Conservation (phyloP, 2,329 filamentous ascomycete genomes). For the Trichoderma harzianum region DNA sequence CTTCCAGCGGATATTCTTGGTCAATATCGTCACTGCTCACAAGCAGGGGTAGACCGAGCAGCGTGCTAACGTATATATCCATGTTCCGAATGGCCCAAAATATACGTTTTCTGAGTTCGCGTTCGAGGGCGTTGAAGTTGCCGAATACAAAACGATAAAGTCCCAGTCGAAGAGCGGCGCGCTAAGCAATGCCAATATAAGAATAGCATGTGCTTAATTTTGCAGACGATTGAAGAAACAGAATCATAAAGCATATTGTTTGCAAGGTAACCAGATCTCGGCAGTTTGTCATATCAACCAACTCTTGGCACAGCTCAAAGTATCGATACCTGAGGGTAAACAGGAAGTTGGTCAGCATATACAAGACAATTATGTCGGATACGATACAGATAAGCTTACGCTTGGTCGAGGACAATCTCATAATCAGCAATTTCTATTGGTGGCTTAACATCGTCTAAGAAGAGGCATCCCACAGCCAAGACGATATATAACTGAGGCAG, state of each 20-base stretch:
- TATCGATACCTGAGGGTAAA: not conserved
- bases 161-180: not conserved
- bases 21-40: not conserved
- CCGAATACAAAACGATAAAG: not conserved
- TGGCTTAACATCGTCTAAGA: not conserved
- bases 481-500: not conserved
- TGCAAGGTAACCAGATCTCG: not conserved
- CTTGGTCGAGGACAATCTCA: not conserved
- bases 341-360: not conserved
- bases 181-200: not conserved
- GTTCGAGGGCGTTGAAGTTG: not conserved
- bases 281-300: not conserved
- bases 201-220: not conserved
- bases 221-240: not conserved
- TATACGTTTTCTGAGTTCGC: not conserved
- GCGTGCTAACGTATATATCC: not conserved
- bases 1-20: not conserved
- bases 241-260: not conserved
- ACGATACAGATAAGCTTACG: not conserved
- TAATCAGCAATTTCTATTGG: not conserved
- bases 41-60: not conserved
- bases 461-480: not conserved
- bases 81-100: not conserved
- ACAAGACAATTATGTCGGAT: not conserved
- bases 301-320: not conserved